These are phyloP conservation scores for Leishmania arabica DNA, from an alignment of 208 protist genomes.

Conservation along the genomic window DNA sequence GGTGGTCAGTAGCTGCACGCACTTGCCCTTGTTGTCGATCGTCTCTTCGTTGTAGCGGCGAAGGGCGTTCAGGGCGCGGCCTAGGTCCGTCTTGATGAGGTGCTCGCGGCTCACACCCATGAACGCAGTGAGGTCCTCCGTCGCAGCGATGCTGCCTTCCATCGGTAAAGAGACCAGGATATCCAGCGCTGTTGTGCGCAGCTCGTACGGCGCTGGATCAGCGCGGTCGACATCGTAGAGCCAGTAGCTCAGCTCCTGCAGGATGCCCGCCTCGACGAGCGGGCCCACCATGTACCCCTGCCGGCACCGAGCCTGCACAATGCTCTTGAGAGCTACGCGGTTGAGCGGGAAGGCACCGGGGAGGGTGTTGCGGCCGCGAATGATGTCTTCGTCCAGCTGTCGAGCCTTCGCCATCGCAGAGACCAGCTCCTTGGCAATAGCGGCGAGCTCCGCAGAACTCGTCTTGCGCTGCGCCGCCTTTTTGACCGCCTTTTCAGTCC, in stretches of 20 bases:
- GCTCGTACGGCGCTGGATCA: slow-evolving; percentile 64
- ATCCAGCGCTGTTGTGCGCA: slow-evolving; percentile 75
- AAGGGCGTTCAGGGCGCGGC: slow-evolving; percentile 69
- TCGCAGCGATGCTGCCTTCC: slow-evolving; percentile 37
- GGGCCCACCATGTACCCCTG: slow-evolving; percentile 41
- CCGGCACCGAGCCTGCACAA: slow-evolving; percentile 53
- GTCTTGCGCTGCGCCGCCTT: slow-evolving; percentile 21
- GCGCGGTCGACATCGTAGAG: slow-evolving; percentile 62
- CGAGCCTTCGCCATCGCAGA: slow-evolving; percentile 34
- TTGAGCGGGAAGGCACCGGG: slow-evolving; percentile 50
- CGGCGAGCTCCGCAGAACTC: slow-evolving; percentile 17
- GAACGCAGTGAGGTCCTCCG: slow-evolving; percentile 58
- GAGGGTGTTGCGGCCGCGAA: slow-evolving; percentile 19
- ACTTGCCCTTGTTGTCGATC: slow-evolving; percentile 65
- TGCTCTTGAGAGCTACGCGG: slow-evolving; percentile 45
- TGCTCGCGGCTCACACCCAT: slow-evolving; percentile 70
- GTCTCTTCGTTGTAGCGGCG: slow-evolving; percentile 59
- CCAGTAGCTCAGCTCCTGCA: slow-evolving; percentile 83
- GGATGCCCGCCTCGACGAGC: slow-evolving; percentile 67
- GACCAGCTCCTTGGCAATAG: slow-evolving; percentile 32
- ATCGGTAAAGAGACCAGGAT: slow-evolving; percentile 73
- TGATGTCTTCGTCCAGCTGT: slow-evolving; percentile 28
- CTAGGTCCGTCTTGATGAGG: slow-evolving; percentile 68
- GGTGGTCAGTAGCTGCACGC: slow-evolving; percentile 64
- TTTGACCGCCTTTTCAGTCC: slow-evolving; percentile 18